Base-by-base conservation (phyloP, 176 grass and related monocot species). In the Triticum monococcum region DNA sequence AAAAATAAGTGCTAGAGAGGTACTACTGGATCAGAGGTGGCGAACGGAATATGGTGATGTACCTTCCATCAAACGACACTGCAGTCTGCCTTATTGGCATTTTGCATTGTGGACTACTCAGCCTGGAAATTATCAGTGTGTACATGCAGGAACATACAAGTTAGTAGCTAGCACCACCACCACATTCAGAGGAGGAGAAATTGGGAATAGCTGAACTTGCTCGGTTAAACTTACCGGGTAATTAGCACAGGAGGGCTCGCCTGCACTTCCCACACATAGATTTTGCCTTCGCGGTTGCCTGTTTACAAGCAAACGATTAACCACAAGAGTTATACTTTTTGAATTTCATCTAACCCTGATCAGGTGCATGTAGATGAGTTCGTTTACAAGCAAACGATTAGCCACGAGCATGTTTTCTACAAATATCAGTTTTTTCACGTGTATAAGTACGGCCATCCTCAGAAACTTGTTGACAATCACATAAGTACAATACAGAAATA, bases 271-370 rank as follows among this genome's bases (percentile, higher is more conserved):
- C 94, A 99, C 25, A 99, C 90, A 75, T 82, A 99, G 37, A 94
- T 87, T 86, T 99, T 96, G 22, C 97, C 97, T 87, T 99, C 97
- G 80, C 92, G 89, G 54, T 93, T 99, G n/a, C 97, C 92, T 96
- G 32, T 86, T 86, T 83, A 80, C 64, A 9, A 85, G 63, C 8
- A 31, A 52, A 50, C 60, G 13, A 20, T 78, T 73, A 86, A 37
- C 64, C 48, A 75, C 50, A 38, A 45, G 12, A 16, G 63, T 7
- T 52, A 1, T 45, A 61, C 40, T 62, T 20, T 23, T 23, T 14
- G n/a, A 77, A 20, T 24, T 18, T 41, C 12, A 46, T 63, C 22
- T 2, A 38, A 45, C 67, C 77, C 57, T 73, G 73, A 67, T 64
- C 80, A 84, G 64, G 45, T 48, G 23, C 35, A 64, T 38, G 32